Evolutionary conservation across 1,284 basidiomycete species (phyloP).

Genomic region (Porodaedalea pini): DNA sequence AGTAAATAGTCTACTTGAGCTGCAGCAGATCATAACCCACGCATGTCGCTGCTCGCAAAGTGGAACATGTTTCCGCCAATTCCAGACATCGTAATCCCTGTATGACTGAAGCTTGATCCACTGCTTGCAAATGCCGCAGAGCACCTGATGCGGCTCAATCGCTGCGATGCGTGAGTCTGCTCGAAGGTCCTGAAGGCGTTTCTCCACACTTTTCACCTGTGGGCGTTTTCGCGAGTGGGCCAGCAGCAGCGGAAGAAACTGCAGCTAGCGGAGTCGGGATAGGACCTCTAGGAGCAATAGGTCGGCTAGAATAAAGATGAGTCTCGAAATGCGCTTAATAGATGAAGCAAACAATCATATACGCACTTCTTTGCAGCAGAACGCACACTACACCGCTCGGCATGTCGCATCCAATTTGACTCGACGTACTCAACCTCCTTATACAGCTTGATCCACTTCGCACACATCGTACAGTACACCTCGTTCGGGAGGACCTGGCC

Average conservation of each 20-base stretch:
- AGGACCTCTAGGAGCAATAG: not conserved
- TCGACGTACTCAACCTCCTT: slow-evolving; percentile 19
- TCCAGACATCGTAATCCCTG: slow-evolving; percentile 15
- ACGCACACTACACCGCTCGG: slow-evolving; percentile 15
- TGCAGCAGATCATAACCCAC: not conserved
- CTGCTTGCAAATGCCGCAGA: slow-evolving; percentile 56
- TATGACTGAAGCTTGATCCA: slow-evolving; percentile 49
- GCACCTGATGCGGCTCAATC: slow-evolving; percentile 46
- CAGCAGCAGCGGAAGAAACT: not conserved
- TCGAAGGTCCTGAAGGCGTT: slow-evolving; percentile 41
- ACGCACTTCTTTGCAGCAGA: not conserved
- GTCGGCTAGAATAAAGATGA: not conserved
- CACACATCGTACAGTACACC: slow-evolving; percentile 19
- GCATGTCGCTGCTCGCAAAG: slow-evolving; percentile 8
- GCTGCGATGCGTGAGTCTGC: slow-evolving; percentile 48
- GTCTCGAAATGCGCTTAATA: not conserved
- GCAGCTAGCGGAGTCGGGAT: not conserved
- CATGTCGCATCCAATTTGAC: slow-evolving; percentile 20
- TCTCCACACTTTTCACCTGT: not conserved
- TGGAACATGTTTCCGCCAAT: slow-evolving; percentile 18
- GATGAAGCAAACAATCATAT: not conserved
- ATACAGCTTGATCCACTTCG: slow-evolving; percentile 21
- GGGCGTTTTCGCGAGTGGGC: not conserved
- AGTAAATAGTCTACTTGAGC: not conserved
- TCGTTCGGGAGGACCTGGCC: slow-evolving; percentile 17